These are phyloP conservation scores for Geotrichum cucujoidarum DNA, from an alignment of 1,139 yeast species.

Conservation along the genomic window DNA sequence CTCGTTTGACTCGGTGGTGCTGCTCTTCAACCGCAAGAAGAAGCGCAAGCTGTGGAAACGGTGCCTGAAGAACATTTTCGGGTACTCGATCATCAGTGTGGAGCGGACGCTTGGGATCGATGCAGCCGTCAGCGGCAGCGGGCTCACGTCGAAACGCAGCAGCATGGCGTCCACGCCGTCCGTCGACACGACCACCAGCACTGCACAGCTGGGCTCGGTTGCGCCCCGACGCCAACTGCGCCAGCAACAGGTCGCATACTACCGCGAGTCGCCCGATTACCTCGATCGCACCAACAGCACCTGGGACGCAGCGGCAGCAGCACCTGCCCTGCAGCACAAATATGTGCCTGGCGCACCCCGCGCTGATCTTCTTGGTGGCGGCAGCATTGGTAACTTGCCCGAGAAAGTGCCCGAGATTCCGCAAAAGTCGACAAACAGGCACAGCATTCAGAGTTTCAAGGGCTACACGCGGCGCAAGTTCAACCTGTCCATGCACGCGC, in stretches of 20 bases:
- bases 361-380: neutral
- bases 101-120: neutral
- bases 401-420: slow-evolving; percentile 10
- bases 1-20: slow-evolving; percentile 14
- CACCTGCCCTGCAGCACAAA: neutral
- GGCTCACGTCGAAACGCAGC: neutral
- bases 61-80: slow-evolving; percentile 12
- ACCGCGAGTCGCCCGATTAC: too few species aligned
- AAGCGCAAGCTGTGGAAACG: slow-evolving; percentile 18
- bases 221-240: neutral
- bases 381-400: too few species aligned
- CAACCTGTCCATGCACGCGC: slow-evolving; percentile 4
- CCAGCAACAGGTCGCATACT: neutral
- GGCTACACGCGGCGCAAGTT: slow-evolving; percentile 11
- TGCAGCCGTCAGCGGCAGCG: neutral
- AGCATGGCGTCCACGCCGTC: neutral
- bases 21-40: slow-evolving; percentile 15
- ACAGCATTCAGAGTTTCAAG: slow-evolving; percentile 7
- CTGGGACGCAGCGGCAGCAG: too few species aligned
- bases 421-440: neutral
- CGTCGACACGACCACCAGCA: neutral
- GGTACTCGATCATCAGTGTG: slow-evolving; percentile 1
- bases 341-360: neutral
- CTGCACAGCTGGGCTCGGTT: neutral
- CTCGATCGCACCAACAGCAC: neutral